Percentiles rank a stretch among this genome's conserved stretches.
Conservation (phyloP, 345 rosid genomes). For the Arabidopsis suecica region DNA sequence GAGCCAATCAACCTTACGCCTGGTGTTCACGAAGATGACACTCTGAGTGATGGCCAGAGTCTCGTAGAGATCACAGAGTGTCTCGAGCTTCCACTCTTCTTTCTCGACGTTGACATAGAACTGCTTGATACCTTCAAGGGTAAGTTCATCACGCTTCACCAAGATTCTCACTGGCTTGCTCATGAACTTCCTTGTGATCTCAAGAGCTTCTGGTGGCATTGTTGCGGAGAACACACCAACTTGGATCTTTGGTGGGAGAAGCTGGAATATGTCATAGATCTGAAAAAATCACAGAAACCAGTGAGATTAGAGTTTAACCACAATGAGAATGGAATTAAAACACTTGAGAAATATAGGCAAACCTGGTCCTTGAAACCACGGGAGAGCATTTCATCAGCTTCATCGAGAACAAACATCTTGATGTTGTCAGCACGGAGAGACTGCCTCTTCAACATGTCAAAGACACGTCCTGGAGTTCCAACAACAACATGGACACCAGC, state of each 20-base stretch:
- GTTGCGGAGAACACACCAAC: conserved; percentile 84
- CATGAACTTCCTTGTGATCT: conserved; percentile 83
- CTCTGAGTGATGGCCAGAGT: conserved; percentile 75
- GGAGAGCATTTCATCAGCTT: conserved; percentile 88
- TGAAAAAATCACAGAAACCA: conserved; percentile 34
- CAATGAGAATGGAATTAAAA: neutral
- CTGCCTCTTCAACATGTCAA: conserved; percentile 82
- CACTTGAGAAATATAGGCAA: neutral
- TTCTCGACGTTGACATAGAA: conserved; percentile 73
- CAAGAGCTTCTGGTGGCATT: conserved; percentile 85
- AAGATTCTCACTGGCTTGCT: conserved; percentile 77
- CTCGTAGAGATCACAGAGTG: conserved; percentile 80
- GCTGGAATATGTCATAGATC: conserved; percentile 85
- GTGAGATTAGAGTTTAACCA: neutral
- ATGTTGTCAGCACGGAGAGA: conserved; percentile 72
- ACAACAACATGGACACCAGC: conserved; percentile 83
- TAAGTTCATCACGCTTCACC: conserved; percentile 83
- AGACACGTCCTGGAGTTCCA: conserved; percentile 86
- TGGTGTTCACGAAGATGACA: conserved; percentile 75
- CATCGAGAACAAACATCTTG: conserved; percentile 77
- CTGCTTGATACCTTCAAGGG: conserved; percentile 81
- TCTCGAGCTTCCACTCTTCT: conserved; percentile 83
- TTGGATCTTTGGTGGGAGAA: conserved; percentile 71
- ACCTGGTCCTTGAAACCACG: conserved; percentile 93
- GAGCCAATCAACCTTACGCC: conserved; percentile 83